A percentile compares a stretch with the other conserved stretches of the same genome.
These are phyloP conservation scores for Theobroma grandiflorum DNA, from an alignment of 441 rosid species.

Conservation along the genomic window DNA sequence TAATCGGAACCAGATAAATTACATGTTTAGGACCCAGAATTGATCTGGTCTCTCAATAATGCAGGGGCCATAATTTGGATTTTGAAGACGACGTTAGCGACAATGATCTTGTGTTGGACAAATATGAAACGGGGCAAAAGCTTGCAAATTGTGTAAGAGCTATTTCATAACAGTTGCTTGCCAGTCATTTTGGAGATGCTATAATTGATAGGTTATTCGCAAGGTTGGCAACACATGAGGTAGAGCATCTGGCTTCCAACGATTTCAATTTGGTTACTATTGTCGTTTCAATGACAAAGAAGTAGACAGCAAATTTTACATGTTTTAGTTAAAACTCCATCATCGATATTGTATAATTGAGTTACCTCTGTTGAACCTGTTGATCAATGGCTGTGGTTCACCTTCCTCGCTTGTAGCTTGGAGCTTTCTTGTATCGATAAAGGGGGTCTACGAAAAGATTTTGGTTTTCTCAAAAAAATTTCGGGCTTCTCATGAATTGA, in stretches of 20 bases:
- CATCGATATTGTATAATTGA: too few relatives aligned
- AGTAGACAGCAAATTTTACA: neutral
- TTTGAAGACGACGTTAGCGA: neutral
- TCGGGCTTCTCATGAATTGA: too few relatives aligned
- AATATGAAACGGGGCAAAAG: neutral
- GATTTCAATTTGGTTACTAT: neutral
- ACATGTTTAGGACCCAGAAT: neutral
- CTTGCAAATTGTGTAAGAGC: neutral
- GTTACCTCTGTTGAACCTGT: too few relatives aligned
- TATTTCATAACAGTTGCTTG: neutral
- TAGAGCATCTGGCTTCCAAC: neutral
- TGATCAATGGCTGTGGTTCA: too few relatives aligned
- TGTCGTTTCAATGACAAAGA: conserved; percentile 18
- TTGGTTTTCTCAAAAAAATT: too few relatives aligned
- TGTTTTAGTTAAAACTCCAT: neutral
- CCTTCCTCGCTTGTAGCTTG: too few relatives aligned
- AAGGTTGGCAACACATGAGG: neutral
- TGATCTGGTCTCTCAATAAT: conserved; percentile 20
- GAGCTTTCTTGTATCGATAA: too few relatives aligned
- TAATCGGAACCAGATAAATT: too few relatives aligned
- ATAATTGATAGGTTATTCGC: conserved; percentile 6
- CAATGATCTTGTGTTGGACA: neutral
- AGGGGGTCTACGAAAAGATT: too few relatives aligned
- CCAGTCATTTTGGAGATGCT: conserved; percentile 17
- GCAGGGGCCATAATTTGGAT: conserved; percentile 39